phyloP scores from a whole-genome alignment of 495 filamentous ascomycete genomes.

The Penicillium psychrofluorescens region DNA sequence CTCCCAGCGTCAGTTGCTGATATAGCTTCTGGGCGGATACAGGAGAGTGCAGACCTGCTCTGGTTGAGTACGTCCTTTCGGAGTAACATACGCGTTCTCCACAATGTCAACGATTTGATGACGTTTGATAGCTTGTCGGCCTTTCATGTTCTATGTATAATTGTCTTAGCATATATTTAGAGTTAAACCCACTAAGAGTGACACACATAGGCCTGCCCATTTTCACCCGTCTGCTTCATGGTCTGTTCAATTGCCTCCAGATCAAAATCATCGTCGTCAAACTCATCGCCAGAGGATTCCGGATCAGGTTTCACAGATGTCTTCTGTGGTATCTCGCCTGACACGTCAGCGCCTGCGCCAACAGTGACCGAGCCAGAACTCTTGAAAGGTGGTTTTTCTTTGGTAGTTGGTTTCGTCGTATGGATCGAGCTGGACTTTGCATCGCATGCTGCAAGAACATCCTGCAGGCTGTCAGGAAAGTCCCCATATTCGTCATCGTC shows the following conservation, averaged over 20 bases:
- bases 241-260: constrained; percentile 37
- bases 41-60: constrained; percentile 57
- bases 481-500: constrained; percentile 61
- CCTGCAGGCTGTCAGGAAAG: constrained; percentile 33
- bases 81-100: constrained; percentile 55
- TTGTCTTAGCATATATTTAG: constrained; percentile 36
- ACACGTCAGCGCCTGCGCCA: not conserved
- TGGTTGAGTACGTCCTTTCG: constrained; percentile 48
- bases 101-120: constrained; percentile 70
- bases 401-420: constrained; percentile 6
- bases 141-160: constrained; percentile 43
- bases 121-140: constrained; percentile 67
- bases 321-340: not conserved
- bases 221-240: constrained; percentile 28
- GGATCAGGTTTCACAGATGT: constrained; percentile 4
- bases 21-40: not conserved
- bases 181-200: constrained; percentile 28
- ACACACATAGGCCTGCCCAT: constrained; percentile 32
- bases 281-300: constrained; percentile 32
- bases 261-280: constrained; percentile 38
- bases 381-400: constrained; percentile 1
- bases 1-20: constrained; percentile 18
- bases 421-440: constrained; percentile 47
- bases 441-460: constrained; percentile 34
- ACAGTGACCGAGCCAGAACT: not conserved